Base-by-base conservation (phyloP, 2,329 filamentous ascomycete species). In the Fusarium siculi region DNA sequence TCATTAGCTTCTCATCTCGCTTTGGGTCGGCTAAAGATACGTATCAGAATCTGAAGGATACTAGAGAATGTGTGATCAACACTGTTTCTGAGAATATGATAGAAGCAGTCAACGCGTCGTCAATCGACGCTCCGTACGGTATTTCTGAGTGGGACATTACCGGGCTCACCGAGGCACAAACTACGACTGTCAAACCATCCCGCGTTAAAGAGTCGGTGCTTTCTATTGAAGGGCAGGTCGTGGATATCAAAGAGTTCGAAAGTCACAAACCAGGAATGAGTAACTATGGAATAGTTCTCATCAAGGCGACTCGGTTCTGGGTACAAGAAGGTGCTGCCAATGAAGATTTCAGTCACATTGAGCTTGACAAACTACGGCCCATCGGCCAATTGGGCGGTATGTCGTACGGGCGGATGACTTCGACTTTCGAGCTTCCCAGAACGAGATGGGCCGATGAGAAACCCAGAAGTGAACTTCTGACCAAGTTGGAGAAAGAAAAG, bases 271-370 rank as follows among this genome's bases (percentile, higher is more conserved):
- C 92, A 0, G 94, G 93, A 2, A 92, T 91, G 83, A 95, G 91
- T 84, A 92, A 91, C 2, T 90, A 92, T 2, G 91, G 92, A 8
- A 78, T 97, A 62, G 92, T 89, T 4, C 87, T 97, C 34, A 86
- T 98, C 16, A 94, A 98, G 83, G 96, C 94, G 0, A 91, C 93
- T 32, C 87, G 92, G 32, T 97, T 98, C 79, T 98, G 95, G 94
- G 94, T 91, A 3, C 85, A 95, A 56, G 94, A 97, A 80, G 95
- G 98, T 82, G 95, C 94, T 5, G 85, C 97, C 65, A 93, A 97
- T 77, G 89, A 93, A 77, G 91, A 94, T 16, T 88, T 86, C 77
- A 94, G 90, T 74, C 78, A 93, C 39, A 86, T 98, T 64, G 93
- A 96, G 80, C 90, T 93, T 14, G 87, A 92, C 83, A 87, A 97